Conservation (phyloP, 1,284 basidiomycete species). For the Bjerkandera adusta region DNA sequence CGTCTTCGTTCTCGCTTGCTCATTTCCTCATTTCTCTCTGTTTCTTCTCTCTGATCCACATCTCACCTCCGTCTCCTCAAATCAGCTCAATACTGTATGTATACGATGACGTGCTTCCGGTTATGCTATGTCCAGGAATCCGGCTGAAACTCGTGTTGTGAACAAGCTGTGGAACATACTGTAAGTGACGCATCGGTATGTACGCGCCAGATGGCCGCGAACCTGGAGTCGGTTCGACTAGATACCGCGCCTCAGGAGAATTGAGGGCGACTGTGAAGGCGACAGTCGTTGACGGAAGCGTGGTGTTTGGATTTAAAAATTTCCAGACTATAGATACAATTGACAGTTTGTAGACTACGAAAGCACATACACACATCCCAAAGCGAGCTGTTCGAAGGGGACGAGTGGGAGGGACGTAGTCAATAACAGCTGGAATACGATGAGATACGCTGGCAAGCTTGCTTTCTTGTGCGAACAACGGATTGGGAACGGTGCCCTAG, state of each 20-base stretch:
- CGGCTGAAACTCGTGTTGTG: too few relatives aligned
- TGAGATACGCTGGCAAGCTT: conserved; percentile 20
- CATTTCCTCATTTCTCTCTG: conserved; percentile 10
- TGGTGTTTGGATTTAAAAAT: conserved; percentile 59
- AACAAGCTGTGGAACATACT: too few relatives aligned
- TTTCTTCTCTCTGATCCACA: conserved; percentile 16
- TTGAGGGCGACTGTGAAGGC: conserved; percentile 52
- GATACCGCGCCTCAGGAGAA: conserved; percentile 58
- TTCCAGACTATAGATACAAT: too few relatives aligned
- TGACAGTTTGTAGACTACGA: too few relatives aligned
- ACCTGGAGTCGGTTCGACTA: too few relatives aligned
- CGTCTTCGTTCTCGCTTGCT: conserved; percentile 8
- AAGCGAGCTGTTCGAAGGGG: too few relatives aligned
- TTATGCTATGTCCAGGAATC: conserved; percentile 8
- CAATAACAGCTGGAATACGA: conserved; percentile 21
- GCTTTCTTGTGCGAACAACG: conserved; percentile 20
- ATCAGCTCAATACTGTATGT: conserved; percentile 12
- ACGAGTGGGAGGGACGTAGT: too few relatives aligned
- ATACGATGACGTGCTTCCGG: conserved; percentile 9
- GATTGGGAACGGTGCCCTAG: background rate
- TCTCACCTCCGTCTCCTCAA: conserved; percentile 27
- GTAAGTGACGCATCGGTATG: too few relatives aligned
- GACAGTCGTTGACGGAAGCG: conserved; percentile 73
- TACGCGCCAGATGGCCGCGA: too few relatives aligned
- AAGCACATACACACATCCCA: too few relatives aligned